Evolutionary conservation across 1,284 basidiomycete genomes (phyloP), one percentile per base, ranked within the genome.

Genomic region (Ceratobasidium sp.): DNA sequence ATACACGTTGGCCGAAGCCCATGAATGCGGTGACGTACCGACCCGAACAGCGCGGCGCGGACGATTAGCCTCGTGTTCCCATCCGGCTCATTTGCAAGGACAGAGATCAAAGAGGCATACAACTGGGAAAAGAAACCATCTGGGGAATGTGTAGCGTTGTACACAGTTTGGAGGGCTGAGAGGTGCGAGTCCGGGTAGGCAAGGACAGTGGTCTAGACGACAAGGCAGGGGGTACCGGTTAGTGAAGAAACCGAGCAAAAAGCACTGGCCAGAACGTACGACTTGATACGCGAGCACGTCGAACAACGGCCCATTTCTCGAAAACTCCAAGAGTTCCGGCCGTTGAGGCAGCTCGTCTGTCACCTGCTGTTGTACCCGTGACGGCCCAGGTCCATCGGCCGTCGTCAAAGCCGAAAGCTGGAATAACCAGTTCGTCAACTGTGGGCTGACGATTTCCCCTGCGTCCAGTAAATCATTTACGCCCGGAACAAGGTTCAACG

Each of bases 321-420:
- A n/a, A 53, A 64, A 64, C 36, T 64, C 59, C n/a, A 64, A 33
- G 13, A 64, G 44, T 53, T 64, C 59, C n/a, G 59, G 59, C 11
- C 59, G 59, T 21, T 53, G 49, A 27, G 42, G 30, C 59, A 2
- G 59, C 36, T 41, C 23, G 59, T 64, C 42, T 39, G 30, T 53
- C 59, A 23, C 25, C 25, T 46, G 58, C 29, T 46, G 19, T n/a
- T 16, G 42, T 16, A 21, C 19, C 5, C 42, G 42, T 16, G 42
- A 46, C 19, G 42, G 7, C 21, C 13, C 47, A 53, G 8, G 49
- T 33, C 8, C 47, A 49, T 36, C 59, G 25, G 50, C 59, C 13
- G 59, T 64, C 16, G 59, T 53, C 33, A 64, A 49, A 36, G 49
- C 49, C n/a, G 47, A 52, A 30, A 64, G 36, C 23, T 64, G 59